Conservation (phyloP, 768 basidiomycete species). For the Termitomyces sp. region DNA sequence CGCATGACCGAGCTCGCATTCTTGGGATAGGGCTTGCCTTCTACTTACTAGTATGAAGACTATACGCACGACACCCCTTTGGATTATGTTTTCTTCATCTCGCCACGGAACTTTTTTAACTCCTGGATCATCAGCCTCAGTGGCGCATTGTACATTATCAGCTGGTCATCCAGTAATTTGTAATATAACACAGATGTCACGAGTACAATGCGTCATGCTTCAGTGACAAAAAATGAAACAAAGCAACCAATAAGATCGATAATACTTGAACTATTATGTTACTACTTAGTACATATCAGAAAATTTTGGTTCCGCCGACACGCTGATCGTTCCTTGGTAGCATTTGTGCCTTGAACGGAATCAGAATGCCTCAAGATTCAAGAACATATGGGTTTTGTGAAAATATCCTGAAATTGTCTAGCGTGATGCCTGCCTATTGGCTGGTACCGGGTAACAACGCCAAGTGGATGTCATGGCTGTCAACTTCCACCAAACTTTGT, state of each 20-base stretch:
- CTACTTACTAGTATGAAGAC: not conserved
- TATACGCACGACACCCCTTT: not conserved
- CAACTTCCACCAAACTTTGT: not conserved
- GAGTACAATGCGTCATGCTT: not conserved
- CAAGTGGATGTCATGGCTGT: not conserved
- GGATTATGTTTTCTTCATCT: not conserved
- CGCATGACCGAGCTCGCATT: constrained; percentile 72
- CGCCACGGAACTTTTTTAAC: not conserved
- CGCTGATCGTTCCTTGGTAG: not conserved
- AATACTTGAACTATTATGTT: not conserved
- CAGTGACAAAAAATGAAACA: not conserved
- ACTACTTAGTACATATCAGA: too few relatives aligned
- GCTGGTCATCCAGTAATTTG: not conserved
- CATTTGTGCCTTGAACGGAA: not conserved
- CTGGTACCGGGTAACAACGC: not conserved
- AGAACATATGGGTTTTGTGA: not conserved
- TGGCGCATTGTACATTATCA: constrained; percentile 1
- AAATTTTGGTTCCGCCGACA: constrained; percentile 5
- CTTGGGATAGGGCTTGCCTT: constrained; percentile 27
- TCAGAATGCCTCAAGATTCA: not conserved
- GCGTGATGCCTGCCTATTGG: not conserved
- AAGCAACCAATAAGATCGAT: not conserved
- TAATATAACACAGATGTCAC: not conserved
- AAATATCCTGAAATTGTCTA: not conserved
- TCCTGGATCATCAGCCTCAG: not conserved